Evolutionary conservation across 768 basidiomycete genomes (phyloP).

Genomic region (Cyathus striatus): DNA sequence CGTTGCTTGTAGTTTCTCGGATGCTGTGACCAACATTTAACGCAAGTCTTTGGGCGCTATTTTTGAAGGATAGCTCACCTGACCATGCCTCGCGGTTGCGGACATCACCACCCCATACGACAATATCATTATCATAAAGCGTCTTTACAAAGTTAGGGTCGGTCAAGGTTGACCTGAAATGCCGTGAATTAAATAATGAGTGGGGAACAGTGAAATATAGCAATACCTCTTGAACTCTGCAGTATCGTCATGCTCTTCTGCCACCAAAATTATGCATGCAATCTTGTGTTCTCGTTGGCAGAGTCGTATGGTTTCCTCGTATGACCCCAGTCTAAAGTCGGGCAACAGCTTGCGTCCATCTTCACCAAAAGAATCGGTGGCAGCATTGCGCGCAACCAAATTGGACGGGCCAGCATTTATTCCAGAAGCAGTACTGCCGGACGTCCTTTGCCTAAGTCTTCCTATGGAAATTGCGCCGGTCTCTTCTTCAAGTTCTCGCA

Average conservation of each 20-base stretch:
- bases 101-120: conserved; percentile 93
- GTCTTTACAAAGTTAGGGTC: conserved; percentile 64
- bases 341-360: conserved; percentile 55
- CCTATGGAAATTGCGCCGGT: conserved; percentile 69
- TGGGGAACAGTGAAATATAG: not conserved
- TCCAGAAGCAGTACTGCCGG: conserved; percentile 26
- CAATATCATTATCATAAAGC: conserved; percentile 67
- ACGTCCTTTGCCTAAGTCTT: conserved; percentile 24
- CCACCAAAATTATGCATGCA: conserved; percentile 78
- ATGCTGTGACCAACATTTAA: too few relatives aligned
- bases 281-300: conserved; percentile 72
- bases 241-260: conserved; percentile 88
- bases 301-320: conserved; percentile 70
- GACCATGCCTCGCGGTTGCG: conserved; percentile 76
- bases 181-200: conserved; percentile 1
- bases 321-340: conserved; percentile 75
- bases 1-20: conserved; percentile 78
- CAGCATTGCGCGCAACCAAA: conserved; percentile 26
- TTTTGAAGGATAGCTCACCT: conserved; percentile 32
- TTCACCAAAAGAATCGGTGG: conserved; percentile 16
- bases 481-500: conserved; percentile 79
- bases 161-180: conserved; percentile 68
- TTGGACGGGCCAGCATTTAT: conserved; percentile 43
- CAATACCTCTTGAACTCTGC: conserved; percentile 78
- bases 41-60: too few relatives aligned